Evolutionary conservation across 1,284 basidiomycete species (phyloP).

Genomic region (Leccinum subatratum): DNA sequence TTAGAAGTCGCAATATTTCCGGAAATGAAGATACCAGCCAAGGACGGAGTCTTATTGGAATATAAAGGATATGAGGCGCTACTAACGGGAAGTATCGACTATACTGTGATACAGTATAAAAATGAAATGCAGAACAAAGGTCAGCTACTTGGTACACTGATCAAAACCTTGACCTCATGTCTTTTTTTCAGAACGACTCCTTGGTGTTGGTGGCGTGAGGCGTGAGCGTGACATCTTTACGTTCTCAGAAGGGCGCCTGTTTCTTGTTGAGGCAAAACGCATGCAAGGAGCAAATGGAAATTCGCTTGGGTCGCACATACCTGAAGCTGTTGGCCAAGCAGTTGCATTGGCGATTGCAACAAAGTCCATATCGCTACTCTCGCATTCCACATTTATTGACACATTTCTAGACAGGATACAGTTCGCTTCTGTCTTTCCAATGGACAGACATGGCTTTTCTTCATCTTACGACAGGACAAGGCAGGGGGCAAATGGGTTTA

Average conservation of each 20-base stretch:
- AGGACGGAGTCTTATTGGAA: background rate
- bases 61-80: background rate
- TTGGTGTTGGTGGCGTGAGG: background rate
- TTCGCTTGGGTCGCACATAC: no score
- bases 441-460: no score
- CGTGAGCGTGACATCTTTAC: background rate
- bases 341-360: no score
- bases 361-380: no score
- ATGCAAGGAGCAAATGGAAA: no score
- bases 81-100: background rate
- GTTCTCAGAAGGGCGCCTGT: background rate
- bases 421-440: no score
- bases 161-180: background rate
- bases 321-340: no score
- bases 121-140: background rate
- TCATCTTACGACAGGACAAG: no score
- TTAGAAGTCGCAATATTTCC: background rate
- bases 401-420: no score
- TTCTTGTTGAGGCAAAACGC: background rate
- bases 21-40: background rate
- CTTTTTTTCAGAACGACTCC: background rate
- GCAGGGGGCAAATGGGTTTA: no score
- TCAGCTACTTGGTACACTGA: background rate
- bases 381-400: no score
- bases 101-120: background rate